A percentile compares a stretch with the other conserved stretches of the same genome.
Conservation (phyloP, 1,139 yeast genomes). For the Saccharomycopsis hybrid region DNA sequence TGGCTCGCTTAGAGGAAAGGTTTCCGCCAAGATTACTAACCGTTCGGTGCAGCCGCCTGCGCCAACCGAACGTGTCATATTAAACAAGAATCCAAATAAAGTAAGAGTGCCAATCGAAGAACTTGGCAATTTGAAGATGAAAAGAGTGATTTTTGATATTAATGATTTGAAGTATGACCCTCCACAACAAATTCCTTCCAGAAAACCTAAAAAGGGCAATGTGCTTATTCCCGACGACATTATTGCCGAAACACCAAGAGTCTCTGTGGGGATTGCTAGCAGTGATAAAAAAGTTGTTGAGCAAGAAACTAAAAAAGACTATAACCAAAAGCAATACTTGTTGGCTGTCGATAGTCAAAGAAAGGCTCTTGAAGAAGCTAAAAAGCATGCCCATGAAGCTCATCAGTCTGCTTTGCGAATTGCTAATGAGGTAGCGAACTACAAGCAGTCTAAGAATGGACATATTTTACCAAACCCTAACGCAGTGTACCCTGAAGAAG, state of each 20-base stretch:
- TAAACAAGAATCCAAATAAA: slow-evolving; percentile 43
- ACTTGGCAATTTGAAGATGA: slow-evolving; percentile 35
- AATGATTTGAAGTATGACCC: slow-evolving; percentile 71
- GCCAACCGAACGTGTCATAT: slow-evolving; percentile 31
- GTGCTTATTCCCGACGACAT: slow-evolving; percentile 69
- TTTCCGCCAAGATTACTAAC: slow-evolving; percentile 12
- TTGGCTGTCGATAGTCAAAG: slow-evolving; percentile 54
- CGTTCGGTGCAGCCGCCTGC: slow-evolving; percentile 22
- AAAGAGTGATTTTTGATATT: slow-evolving; percentile 70
- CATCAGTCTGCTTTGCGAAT: slow-evolving; percentile 63
- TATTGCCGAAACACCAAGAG: slow-evolving; percentile 50
- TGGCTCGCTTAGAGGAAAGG: slow-evolving; percentile 23
- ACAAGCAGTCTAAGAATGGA: slow-evolving; percentile 25
- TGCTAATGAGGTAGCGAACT: slow-evolving; percentile 54
- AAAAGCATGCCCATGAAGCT: slow-evolving; percentile 69
- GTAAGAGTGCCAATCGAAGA: slow-evolving; percentile 36
- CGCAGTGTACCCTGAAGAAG: slow-evolving; percentile 28
- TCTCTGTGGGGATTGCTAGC: slow-evolving; percentile 56
- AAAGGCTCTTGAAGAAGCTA: slow-evolving; percentile 51
- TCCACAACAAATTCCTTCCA: slow-evolving; percentile 90
- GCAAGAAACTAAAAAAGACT: slow-evolving; percentile 26
- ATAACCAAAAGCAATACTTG: slow-evolving; percentile 45
- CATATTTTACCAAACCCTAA: slow-evolving; percentile 21
- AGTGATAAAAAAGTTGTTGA: slow-evolving; percentile 23
- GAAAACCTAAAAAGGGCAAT: slow-evolving; percentile 76